Evolutionary conservation across 129 eudicot genomes (phyloP).

Genomic region (Pseudognaphalium luteoalbum): DNA sequence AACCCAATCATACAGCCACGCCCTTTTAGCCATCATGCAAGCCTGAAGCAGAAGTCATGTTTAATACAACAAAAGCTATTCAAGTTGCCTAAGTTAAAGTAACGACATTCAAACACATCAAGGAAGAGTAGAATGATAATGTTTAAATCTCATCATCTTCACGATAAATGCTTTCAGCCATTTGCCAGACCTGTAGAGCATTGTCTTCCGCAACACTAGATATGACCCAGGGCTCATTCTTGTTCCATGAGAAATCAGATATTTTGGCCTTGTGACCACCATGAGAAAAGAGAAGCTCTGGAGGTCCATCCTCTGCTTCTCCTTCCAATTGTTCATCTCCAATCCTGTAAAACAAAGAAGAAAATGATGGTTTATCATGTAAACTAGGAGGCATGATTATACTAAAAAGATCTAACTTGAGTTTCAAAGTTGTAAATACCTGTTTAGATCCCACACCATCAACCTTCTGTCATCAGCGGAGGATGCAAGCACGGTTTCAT

Average conservation of each 20-base stretch:
- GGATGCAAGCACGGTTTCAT: slow-evolving; percentile 89
- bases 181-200: slow-evolving; percentile 67
- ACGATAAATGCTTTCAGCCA: slow-evolving; percentile 76
- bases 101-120: slow-evolving; percentile 33
- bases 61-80: slow-evolving; percentile 18
- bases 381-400: not conserved
- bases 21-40: slow-evolving; percentile 88
- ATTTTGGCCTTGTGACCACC: slow-evolving; percentile 97
- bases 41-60: slow-evolving; percentile 63
- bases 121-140: not conserved
- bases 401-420: not conserved
- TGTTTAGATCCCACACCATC: slow-evolving; percentile 99
- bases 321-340: slow-evolving; percentile 99
- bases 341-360: slow-evolving; percentile 45
- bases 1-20: not conserved
- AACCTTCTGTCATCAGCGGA: slow-evolving; percentile 91
- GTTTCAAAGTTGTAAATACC: slow-evolving; percentile 43
- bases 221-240: slow-evolving; percentile 85
- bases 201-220: slow-evolving; percentile 89
- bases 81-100: slow-evolving; percentile 59
- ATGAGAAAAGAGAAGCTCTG: slow-evolving; percentile 93
- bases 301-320: slow-evolving; percentile 97
- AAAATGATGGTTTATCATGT: not conserved
- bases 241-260: slow-evolving; percentile 98
- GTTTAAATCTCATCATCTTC: slow-evolving; percentile 57